Conservation (phyloP, 768 basidiomycete genomes). For the Rhizopogon roseolus region DNA sequence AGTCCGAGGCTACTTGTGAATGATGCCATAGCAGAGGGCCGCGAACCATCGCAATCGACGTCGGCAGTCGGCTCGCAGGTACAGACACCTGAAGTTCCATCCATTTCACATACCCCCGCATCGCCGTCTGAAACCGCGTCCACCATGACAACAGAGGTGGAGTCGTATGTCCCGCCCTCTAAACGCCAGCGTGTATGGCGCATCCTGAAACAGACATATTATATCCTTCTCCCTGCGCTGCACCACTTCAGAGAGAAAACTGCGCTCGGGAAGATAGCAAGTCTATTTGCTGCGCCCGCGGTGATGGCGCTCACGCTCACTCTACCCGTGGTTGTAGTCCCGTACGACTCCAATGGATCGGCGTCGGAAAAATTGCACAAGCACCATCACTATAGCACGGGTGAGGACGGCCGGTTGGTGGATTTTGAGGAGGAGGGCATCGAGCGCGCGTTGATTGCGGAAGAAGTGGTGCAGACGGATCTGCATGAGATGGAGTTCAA, state of each 20-base stretch:
- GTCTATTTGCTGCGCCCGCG: conserved; percentile 81
- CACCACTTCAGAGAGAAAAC: conserved; percentile 70
- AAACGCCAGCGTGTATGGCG: conserved; percentile 31
- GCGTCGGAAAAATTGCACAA: conserved; percentile 18
- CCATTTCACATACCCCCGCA: conserved; percentile 52
- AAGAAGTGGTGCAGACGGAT: conserved; percentile 68
- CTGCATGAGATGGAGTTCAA: conserved; percentile 62
- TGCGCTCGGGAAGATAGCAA: conserved; percentile 63
- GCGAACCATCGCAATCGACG: background rate
- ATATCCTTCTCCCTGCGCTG: conserved; percentile 83
- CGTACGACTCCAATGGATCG: conserved; percentile 29
- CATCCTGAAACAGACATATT: conserved; percentile 37
- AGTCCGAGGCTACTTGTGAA: conserved; percentile 31
- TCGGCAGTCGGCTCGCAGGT: background rate
- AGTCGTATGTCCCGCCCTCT: conserved; percentile 36
- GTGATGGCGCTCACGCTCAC: conserved; percentile 84
- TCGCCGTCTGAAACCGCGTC: conserved; percentile 35
- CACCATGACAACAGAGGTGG: conserved; percentile 39
- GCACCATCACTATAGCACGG: conserved; percentile 15
- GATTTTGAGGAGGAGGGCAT: conserved; percentile 77
- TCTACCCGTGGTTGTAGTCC: conserved; percentile 80
- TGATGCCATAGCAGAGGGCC: conserved; percentile 17
- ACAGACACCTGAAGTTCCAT: conserved; percentile 32
- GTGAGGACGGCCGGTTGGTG: conserved; percentile 43
- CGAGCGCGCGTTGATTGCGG: conserved; percentile 65